Percentiles rank a stretch among this genome's conserved stretches.
phyloP scores from a whole-genome alignment of 768 basidiomycete species.

The Boletus rubescentipes region DNA sequence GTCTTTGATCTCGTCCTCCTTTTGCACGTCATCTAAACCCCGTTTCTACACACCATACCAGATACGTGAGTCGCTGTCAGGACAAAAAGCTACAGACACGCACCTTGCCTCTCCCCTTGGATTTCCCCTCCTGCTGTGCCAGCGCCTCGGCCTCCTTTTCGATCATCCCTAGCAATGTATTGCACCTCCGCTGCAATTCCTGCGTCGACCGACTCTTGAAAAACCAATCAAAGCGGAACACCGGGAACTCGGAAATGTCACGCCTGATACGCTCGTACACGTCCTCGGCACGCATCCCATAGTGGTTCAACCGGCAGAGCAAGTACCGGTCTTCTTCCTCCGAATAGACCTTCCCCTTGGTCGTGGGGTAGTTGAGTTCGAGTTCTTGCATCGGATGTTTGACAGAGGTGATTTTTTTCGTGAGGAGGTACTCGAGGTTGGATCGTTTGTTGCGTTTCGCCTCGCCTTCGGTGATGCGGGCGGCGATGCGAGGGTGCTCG shows the following conservation, averaged over 20 bases:
- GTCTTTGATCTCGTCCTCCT: conserved; percentile 45
- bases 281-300: conserved; percentile 86
- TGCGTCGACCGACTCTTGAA: conserved; percentile 90
- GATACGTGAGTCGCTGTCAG: not conserved
- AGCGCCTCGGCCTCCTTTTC: conserved; percentile 82
- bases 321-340: conserved; percentile 98
- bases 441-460: conserved; percentile 85
- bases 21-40: conserved; percentile 64
- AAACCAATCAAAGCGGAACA: conserved; percentile 98
- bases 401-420: conserved; percentile 79
- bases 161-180: conserved; percentile 85
- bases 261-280: conserved; percentile 94
- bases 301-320: conserved; percentile 83
- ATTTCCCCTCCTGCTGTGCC: conserved; percentile 64
- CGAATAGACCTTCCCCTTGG: conserved; percentile 94
- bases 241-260: conserved; percentile 95
- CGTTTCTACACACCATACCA: conserved; percentile 51
- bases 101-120: conserved; percentile 70
- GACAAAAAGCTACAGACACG: conserved; percentile 10
- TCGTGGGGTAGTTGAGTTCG: conserved; percentile 91
- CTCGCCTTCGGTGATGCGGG: conserved; percentile 87
- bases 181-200: conserved; percentile 85
- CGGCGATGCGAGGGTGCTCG: conserved; percentile 77
- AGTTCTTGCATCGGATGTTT: conserved; percentile 96
- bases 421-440: conserved; percentile 74